Base-by-base conservation (phyloP, 305 asterid species). In the Petunia hybrid region DNA sequence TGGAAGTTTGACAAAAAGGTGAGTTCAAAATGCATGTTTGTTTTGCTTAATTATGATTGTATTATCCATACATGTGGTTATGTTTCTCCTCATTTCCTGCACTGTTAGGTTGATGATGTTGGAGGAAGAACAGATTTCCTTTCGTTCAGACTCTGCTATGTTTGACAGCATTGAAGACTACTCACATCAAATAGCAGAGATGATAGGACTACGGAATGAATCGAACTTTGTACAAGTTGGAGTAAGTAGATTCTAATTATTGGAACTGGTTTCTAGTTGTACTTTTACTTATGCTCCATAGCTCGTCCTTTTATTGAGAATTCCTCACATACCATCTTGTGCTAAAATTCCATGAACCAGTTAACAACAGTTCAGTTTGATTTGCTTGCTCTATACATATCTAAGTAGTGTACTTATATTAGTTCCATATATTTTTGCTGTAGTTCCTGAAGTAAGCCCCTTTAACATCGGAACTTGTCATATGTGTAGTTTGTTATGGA, bases 141-240 rank as follows among this genome's bases (percentile, higher is more conserved):
- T 96, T 64, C 98, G 94, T 61, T 93, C 98, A 16, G 98, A 90
- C 73, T 93, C 97, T 10, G 91, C 95, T 2, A 94, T 90, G 69
- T 94, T 94, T 84, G 99, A 93, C 88, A 97, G 88, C 61, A 82
- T 96, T 70, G 98, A 96, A 88, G 99, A 96, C 84, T 96, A 96
- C 85, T 89, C 99, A 1, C 99, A 93, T 86, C 99, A 96, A 89
- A 94, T 96, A 84, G 98, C 99, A 1, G 98, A 92, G 85, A 96
- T 96, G 91, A 90, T 96, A 85, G 99, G 97, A 80, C 89, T 93
- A 42, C 90, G 98, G 82, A 94, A 96, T 77, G 98, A 89, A 55
- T 93, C 98, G 66, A 89, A 93, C 86, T 93, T 96, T 67, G 82
- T 87, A 85, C 92, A 91, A 86, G 97, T 98, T 16, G 98, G 99